Evolutionary conservation across 768 basidiomycete species (phyloP).

Genomic region (Agrocybe praecox): DNA sequence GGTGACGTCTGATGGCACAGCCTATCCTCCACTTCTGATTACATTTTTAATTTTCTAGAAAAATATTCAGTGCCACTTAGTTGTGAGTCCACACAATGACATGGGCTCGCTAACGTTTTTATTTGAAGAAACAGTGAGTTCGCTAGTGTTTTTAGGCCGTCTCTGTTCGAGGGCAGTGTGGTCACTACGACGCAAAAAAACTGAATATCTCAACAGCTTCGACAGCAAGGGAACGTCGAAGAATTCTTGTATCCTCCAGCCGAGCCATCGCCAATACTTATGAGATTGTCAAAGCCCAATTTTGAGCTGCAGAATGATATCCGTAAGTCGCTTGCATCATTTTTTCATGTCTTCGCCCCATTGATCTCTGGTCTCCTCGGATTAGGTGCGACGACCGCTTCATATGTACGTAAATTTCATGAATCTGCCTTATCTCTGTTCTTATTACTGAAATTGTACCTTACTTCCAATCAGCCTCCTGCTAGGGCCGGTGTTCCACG

Average conservation of each 20-base stretch:
- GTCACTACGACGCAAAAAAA: constrained; percentile 11
- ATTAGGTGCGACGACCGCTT: constrained; percentile 15
- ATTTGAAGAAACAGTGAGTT: constrained; percentile 47
- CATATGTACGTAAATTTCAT: constrained; percentile 35
- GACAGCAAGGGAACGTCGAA: constrained; percentile 40
- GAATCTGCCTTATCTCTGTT: background rate
- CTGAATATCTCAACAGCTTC: constrained; percentile 33
- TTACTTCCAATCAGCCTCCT: background rate
- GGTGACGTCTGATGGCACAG: constrained; percentile 10
- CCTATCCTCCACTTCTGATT: constrained; percentile 15
- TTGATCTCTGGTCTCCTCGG: constrained; percentile 19
- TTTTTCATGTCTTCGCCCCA: constrained; percentile 9
- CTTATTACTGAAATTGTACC: background rate
- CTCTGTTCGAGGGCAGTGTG: constrained; percentile 16
- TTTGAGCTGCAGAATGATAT: constrained; percentile 18
- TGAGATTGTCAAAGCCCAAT: constrained; percentile 42
- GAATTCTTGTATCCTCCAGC: constrained; percentile 44
- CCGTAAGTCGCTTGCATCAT: constrained; percentile 24
- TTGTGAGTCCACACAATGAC: constrained; percentile 48
- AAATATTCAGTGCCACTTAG: constrained; percentile 60
- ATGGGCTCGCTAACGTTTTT: constrained; percentile 48
- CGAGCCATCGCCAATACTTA: constrained; percentile 32
- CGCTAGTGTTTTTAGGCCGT: constrained; percentile 10
- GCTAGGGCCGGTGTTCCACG: constrained; percentile 23
- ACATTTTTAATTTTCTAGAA: constrained; percentile 35